Base-by-base conservation (phyloP, 2,329 filamentous ascomycete genomes). In the Aspergillus fumigatiaffinis region DNA sequence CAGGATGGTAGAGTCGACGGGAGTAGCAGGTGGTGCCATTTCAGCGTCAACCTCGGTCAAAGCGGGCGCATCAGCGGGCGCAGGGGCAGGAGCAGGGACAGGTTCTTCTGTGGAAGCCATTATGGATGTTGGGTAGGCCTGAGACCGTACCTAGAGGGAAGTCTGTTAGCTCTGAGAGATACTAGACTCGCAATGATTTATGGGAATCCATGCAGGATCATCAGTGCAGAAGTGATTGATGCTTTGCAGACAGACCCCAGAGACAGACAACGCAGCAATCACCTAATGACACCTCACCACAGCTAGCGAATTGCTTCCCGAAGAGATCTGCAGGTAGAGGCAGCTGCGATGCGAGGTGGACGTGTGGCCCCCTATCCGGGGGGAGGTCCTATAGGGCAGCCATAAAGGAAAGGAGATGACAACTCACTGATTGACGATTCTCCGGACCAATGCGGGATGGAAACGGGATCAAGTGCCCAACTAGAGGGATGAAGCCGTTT, bases 101-200 rank as follows among this genome's bases (percentile, higher is more conserved):
- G 69, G 64, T 50, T 73, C 71, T 57, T 73, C 72, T 12, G 63
- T 68, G 6, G 71, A 72, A 38, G 71, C 65, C 73, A 75, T 75
- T 21, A 55, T 64, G 56, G 21, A 49, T 50, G 49, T 42, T 51
- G 21, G 38, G 9, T n/a, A 28, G 52, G 23, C 8, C 42, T 50
- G 50, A 29, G 26, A 8, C 38, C 42, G 44, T 14, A 25, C 42
- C n/a, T 21, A 35, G 26, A 35, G 21, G 28, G 26, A 20, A 49
- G 38, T 14, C 50, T 41, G 21, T 26, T 38, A 50, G 44, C 51
- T 51, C 17, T 29, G 12, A 32, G 25, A 53, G n/a, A 35, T 17
- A 17, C 32, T 38, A 38, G 32, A 38, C 5, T 38, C 17, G 42
- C n/a, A 5, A 46, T 12, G 6, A 46, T 46, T n/a, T 46, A 20